These are phyloP conservation scores for Peronospora belbahrii DNA, from an alignment of 352 stramenopile species.

Conservation along the genomic window DNA sequence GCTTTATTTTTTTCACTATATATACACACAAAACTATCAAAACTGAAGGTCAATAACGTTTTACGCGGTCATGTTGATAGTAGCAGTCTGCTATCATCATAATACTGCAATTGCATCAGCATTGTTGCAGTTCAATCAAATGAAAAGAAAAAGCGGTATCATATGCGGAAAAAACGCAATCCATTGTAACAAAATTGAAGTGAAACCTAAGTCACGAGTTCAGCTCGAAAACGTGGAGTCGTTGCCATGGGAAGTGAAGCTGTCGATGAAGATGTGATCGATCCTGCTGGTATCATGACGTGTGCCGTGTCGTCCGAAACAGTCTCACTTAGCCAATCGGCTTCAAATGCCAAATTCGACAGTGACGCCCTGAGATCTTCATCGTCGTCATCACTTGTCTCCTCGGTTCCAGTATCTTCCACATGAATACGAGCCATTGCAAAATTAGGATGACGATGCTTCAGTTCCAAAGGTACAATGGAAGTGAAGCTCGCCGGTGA, in stretches of 20 bases:
- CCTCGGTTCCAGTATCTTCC: slow-evolving; percentile 14
- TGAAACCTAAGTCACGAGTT: slow-evolving; percentile 18
- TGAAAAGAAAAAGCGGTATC: too few relatives aligned
- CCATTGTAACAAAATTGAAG: slow-evolving; percentile 17
- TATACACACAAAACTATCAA: too few relatives aligned
- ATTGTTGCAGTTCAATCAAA: too few relatives aligned
- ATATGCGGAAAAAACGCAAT: slow-evolving; percentile 11
- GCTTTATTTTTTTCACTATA: too few relatives aligned
- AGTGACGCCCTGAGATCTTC: slow-evolving; percentile 38
- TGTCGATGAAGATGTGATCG: slow-evolving; percentile 3
- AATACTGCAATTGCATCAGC: too few relatives aligned
- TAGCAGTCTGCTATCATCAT: too few relatives aligned
- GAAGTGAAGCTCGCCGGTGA: slow-evolving; percentile 22
- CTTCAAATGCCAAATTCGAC: slow-evolving; percentile 67
- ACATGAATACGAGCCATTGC: slow-evolving; percentile 9
- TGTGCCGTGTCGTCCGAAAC: slow-evolving; percentile 7
- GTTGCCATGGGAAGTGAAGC: slow-evolving; percentile 5
- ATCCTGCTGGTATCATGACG: slow-evolving; percentile 6
- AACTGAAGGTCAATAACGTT: too few relatives aligned
- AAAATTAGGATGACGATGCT: slow-evolving; percentile 27
- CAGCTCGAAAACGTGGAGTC: slow-evolving; percentile 5
- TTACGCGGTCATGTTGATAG: too few relatives aligned
- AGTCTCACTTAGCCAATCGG: slow-evolving; percentile 55
- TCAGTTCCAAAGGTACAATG: slow-evolving; percentile 48
- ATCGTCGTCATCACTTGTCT: slow-evolving; percentile 18